A percentile compares a stretch with the other conserved stretches of the same genome.
phyloP scores from a whole-genome alignment of 345 rosid genomes.

The Nephelium lappaceum region DNA sequence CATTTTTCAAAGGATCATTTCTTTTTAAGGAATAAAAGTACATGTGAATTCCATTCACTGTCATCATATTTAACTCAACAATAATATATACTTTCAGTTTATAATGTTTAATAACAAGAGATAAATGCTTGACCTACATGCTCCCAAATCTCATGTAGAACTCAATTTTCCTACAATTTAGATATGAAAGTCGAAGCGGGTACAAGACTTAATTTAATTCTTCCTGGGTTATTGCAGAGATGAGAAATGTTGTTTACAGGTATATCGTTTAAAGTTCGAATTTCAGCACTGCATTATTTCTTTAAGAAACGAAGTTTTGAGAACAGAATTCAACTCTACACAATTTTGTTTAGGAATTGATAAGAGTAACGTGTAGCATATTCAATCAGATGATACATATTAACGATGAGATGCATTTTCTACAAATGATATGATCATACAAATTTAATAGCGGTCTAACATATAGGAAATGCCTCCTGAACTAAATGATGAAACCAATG shows the following conservation, averaged over 20 bases:
- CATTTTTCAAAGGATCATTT: not conserved
- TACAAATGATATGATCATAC: constrained; percentile 31
- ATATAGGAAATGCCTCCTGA: constrained; percentile 14
- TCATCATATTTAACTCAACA: not conserved
- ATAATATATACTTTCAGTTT: no score
- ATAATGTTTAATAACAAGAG: no score
- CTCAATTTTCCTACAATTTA: not conserved
- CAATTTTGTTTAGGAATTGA: constrained; percentile 5
- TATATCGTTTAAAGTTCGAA: not conserved
- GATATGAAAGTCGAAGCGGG: not conserved
- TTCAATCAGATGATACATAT: constrained; percentile 19
- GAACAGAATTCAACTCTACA: constrained; percentile 14
- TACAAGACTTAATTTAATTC: no score
- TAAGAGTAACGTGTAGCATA: not conserved
- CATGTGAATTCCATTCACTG: not conserved
- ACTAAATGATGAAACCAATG: constrained; percentile 7
- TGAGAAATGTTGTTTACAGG: not conserved
- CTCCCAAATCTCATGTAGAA: no score
- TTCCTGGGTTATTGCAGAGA: not conserved
- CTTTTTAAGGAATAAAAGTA: not conserved
- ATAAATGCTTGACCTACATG: no score
- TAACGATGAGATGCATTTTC: constrained; percentile 30
- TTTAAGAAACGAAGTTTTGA: not conserved
- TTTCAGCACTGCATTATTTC: not conserved
- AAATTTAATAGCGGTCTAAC: constrained; percentile 15